Evolutionary conservation across 2,329 filamentous ascomycete species (phyloP).

Genomic region (Whalleya microplaca): DNA sequence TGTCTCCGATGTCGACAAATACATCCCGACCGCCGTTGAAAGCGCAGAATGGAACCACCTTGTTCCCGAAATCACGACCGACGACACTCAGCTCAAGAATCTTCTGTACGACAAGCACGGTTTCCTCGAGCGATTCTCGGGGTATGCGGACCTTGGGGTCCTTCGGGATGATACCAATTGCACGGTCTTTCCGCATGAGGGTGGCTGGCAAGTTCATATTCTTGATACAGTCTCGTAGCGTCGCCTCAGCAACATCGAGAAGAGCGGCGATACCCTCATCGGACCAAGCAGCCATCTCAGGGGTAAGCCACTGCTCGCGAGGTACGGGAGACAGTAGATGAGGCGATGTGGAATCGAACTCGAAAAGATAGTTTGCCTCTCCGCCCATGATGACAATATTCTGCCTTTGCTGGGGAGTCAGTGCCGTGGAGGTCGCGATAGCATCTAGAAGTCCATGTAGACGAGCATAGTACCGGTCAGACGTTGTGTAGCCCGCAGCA

Average conservation of each 20-base stretch:
- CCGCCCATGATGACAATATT: slow-evolving; percentile 92
- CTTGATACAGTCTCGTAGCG: slow-evolving; percentile 78
- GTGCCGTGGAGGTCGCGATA: slow-evolving; percentile 60
- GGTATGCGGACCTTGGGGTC: slow-evolving; percentile 69
- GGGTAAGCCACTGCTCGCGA: slow-evolving; percentile 70
- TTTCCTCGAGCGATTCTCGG: slow-evolving; percentile 92
- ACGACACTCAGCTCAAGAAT: slow-evolving; percentile 76
- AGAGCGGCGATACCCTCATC: slow-evolving; percentile 76
- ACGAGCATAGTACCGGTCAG: slow-evolving; percentile 82
- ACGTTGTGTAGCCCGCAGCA: slow-evolving; percentile 90
- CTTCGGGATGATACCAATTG: slow-evolving; percentile 76
- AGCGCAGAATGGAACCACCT: slow-evolving; percentile 1
- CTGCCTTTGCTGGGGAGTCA: slow-evolving; percentile 70
- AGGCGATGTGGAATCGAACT: slow-evolving; percentile 67
- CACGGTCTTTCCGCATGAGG: slow-evolving; percentile 85
- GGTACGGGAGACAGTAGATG: slow-evolving; percentile 71
- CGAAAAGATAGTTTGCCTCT: slow-evolving; percentile 94
- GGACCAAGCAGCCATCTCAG: slow-evolving; percentile 77
- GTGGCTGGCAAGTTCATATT: slow-evolving; percentile 79
- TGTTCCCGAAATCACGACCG: not conserved
- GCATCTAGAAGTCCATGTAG: slow-evolving; percentile 86
- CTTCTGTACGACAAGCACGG: slow-evolving; percentile 91
- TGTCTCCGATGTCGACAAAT: slow-evolving; percentile 98
- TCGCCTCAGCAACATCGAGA: slow-evolving; percentile 87
- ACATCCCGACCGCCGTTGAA: slow-evolving; percentile 96